Conservation (phyloP, 352 stramenopile genomes). For the Phytophthora quininea region DNA sequence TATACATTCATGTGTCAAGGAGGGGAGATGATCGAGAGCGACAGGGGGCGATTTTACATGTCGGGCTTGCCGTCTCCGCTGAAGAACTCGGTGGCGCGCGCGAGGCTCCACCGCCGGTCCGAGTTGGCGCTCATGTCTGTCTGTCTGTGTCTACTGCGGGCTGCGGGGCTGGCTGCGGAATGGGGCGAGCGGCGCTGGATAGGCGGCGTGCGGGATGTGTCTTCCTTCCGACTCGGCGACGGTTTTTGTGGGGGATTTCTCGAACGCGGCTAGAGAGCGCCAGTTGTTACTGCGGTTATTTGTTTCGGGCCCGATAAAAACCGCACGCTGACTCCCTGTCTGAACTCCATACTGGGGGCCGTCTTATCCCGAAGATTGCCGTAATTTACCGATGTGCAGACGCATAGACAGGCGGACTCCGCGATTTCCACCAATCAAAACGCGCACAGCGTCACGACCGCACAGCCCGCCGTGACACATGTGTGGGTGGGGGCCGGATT, state of each 20-base stretch:
- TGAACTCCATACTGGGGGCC: not conserved
- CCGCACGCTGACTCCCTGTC: not conserved
- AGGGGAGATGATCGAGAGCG: not conserved
- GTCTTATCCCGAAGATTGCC: not conserved
- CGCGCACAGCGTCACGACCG: too few species aligned
- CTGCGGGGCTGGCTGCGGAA: not conserved
- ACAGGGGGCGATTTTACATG: conserved; percentile 38
- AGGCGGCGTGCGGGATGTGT: not conserved
- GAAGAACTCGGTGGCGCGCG: conserved; percentile 89
- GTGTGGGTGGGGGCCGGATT: too few species aligned
- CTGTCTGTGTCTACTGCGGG: not conserved
- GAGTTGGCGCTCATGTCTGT: conserved; percentile 59
- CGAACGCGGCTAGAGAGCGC: not conserved
- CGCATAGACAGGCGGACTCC: not conserved
- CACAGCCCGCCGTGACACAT: too few species aligned
- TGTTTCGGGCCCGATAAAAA: not conserved
- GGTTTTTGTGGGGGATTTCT: not conserved
- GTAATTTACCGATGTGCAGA: conserved; percentile 1
- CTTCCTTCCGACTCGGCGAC: not conserved
- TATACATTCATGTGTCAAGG: not conserved
- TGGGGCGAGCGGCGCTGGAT: not conserved
- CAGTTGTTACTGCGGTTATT: not conserved
- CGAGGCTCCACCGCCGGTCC: conserved; percentile 85
- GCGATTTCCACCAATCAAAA: too few species aligned
- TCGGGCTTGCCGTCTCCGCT: conserved; percentile 87